These are phyloP conservation scores for Mallotus repandus DNA, from an alignment of 441 rosid genomes.

Conservation along the genomic window DNA sequence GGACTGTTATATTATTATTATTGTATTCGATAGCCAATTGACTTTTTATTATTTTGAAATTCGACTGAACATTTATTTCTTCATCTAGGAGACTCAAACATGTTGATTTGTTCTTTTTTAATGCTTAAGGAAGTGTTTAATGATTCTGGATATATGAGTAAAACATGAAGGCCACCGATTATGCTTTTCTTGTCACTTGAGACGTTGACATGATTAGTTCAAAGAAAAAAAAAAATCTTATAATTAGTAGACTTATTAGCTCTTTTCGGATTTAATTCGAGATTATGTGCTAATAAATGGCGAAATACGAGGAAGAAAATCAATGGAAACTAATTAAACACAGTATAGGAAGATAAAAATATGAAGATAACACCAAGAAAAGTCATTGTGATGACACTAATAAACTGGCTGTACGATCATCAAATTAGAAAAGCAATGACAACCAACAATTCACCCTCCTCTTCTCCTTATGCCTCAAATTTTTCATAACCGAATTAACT, in stretches of 20 bases:
- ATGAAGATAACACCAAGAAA: not conserved
- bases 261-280: not conserved
- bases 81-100: no score
- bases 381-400: not conserved
- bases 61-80: no score
- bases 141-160: no score
- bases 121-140: no score
- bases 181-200: no score
- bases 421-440: not conserved
- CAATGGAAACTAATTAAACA: not conserved
- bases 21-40: no score
- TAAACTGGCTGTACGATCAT: not conserved
- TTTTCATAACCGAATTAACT: conserved; percentile 20
- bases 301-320: not conserved
- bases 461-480: conserved; percentile 12
- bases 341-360: not conserved
- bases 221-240: no score
- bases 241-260: not conserved
- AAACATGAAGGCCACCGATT: no score
- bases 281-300: not conserved
- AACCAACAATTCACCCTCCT: not conserved
- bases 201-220: no score
- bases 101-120: no score
- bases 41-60: no score
- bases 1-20: no score